Base-by-base conservation (phyloP, 164 flowering plant genomes). In the Houttuynia cordata region DNA sequence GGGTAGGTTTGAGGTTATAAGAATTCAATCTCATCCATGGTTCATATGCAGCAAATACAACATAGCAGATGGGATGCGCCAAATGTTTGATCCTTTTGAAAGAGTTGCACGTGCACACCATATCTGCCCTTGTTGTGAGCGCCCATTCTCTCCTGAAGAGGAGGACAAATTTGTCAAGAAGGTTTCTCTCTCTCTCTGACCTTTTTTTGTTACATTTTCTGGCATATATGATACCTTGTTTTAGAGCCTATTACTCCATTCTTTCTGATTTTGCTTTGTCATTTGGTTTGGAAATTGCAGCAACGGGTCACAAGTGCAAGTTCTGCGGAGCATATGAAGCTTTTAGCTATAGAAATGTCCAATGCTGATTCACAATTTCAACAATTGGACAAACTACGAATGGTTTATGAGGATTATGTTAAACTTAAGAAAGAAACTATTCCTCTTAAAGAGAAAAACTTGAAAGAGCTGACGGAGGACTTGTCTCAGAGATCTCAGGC, bases 21-120 rank as follows among this genome's bases (percentile, higher is more conserved):
- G 55, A 10, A 18, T 52, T 54, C 10, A 54, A 54, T 15, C 45
- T 24, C 54, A 42, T 68, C 18, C 21, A 37, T 61, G 23, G 41
- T 17, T 54, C 56, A 21, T 57, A 13, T 84, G 80, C 84, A 93
- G 98, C 75, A 81, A 87, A 68, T 81, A 83, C 69, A 81, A 79
- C 76, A 78, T 82, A 58, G 96, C 96, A 21, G 87, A 80, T 79
- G 98, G 97, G 51, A 87, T 90, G 96, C 76, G 84, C 41, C 79
- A 81, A 76, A 82, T 90, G 94, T 86, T 87, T 83, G 97, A 86
- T 72, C 97, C 98, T 52, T 90, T 87, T 76, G 96, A 84, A 76
- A 80, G 77, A 69, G 88, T 90, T 70, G 96, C 97, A 64, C 90
- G 98, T 67, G 91, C 88, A 54, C 81, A 83, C 77, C 98, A 88